Percentiles rank a stretch among this genome's conserved stretches.
These are phyloP conservation scores for Rhynchosporium agropyri DNA, from an alignment of 2,329 filamentous ascomycete genomes.

Conservation along the genomic window DNA sequence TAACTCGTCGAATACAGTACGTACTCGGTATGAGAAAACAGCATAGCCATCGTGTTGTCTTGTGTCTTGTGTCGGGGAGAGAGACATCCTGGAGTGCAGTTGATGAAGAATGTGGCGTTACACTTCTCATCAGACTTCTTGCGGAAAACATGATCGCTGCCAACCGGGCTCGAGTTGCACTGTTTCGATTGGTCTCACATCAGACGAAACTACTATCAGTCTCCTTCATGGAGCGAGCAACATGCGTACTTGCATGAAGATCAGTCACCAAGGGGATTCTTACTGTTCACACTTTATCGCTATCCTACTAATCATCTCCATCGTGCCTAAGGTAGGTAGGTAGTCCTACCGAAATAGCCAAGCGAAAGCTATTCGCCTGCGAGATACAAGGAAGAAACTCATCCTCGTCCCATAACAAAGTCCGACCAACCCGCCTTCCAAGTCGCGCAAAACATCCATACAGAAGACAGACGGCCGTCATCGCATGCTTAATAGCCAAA, in stretches of 20 bases:
- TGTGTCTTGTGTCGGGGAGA: conserved; percentile 4
- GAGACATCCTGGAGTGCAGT: conserved; percentile 6
- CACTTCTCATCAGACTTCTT: neutral
- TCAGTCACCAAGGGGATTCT: neutral
- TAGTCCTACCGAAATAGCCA: no score
- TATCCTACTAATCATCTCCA: neutral
- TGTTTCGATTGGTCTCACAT: conserved; percentile 1
- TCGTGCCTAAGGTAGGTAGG: neutral
- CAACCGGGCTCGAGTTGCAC: conserved; percentile 1
- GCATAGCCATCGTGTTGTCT: no score
- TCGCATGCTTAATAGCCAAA: conserved; percentile 7
- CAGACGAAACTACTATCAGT: neutral
- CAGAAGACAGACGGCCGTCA: neutral
- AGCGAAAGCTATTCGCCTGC: no score
- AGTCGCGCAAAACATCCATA: neutral
- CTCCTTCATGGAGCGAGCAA: neutral
- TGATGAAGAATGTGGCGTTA: neutral
- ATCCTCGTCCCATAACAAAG: neutral
- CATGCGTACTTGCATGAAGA: neutral
- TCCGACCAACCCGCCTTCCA: conserved; percentile 5
- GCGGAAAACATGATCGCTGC: conserved; percentile 7
- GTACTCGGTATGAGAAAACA: neutral
- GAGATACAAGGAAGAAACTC: neutral
- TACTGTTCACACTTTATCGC: neutral
- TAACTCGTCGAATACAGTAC: neutral